These are phyloP conservation scores for Candida sp. DNA, from an alignment of 1,139 yeast genomes.

Conservation along the genomic window DNA sequence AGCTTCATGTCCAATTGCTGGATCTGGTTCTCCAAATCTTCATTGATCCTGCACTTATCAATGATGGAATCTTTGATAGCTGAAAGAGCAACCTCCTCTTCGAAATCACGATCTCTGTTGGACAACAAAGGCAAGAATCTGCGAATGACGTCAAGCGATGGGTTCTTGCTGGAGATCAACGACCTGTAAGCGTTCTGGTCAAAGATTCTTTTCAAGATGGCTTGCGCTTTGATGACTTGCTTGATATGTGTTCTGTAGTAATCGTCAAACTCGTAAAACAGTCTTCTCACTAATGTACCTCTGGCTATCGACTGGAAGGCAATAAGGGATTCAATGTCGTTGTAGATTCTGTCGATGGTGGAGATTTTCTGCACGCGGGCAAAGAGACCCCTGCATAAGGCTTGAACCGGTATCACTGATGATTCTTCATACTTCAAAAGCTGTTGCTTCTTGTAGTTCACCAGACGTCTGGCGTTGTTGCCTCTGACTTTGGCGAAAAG, in stretches of 20 bases:
- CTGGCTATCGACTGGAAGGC: slow-evolving; percentile 55
- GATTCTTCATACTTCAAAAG: slow-evolving; percentile 25
- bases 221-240: slow-evolving; percentile 73
- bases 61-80: slow-evolving; percentile 69
- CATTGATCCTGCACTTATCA: slow-evolving; percentile 66
- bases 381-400: slow-evolving; percentile 50
- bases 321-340: slow-evolving; percentile 40
- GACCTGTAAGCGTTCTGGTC: slow-evolving; percentile 78
- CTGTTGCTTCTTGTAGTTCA: slow-evolving; percentile 23
- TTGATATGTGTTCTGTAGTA: slow-evolving; percentile 61
- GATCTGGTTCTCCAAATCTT: slow-evolving; percentile 70
- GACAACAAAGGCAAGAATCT: slow-evolving; percentile 80
- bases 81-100: slow-evolving; percentile 75
- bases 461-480: slow-evolving; percentile 33
- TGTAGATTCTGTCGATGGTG: slow-evolving; percentile 56
- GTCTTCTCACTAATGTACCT: slow-evolving; percentile 45
- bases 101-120: slow-evolving; percentile 75
- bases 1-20: slow-evolving; percentile 85
- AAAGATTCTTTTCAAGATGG: slow-evolving; percentile 67
- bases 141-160: slow-evolving; percentile 77
- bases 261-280: slow-evolving; percentile 40
- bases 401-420: slow-evolving; percentile 35
- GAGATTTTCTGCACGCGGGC: slow-evolving; percentile 54
- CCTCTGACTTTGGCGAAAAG: slow-evolving; percentile 55
- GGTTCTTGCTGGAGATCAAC: slow-evolving; percentile 70